These are phyloP conservation scores for Backusella macrospora DNA, from an alignment of 192 early-diverging fungal genomes.

Conservation along the genomic window DNA sequence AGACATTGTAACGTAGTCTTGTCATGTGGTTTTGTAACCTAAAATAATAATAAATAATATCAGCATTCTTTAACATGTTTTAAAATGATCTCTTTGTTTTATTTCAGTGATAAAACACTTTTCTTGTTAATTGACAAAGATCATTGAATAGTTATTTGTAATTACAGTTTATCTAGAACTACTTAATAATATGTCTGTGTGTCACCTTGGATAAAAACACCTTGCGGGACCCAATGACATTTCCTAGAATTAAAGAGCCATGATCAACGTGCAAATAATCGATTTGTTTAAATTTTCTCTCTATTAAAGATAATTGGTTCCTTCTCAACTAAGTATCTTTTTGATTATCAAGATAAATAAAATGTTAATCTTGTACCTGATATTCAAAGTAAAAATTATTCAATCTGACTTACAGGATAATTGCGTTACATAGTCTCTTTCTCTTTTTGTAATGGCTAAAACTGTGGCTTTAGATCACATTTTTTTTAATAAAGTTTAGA, in stretches of 20 bases:
- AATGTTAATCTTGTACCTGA: slow-evolving; percentile 5
- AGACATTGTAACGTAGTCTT: too few species aligned
- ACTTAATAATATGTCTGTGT: neutral
- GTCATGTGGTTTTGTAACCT: too few species aligned
- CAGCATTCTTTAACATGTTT: too few species aligned
- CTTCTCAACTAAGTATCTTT: neutral
- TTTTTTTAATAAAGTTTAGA: neutral
- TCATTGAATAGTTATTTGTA: too few species aligned
- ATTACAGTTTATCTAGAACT: neutral
- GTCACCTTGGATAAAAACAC: slow-evolving; percentile 2
- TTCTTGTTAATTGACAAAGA: neutral
- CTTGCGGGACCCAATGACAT: neutral
- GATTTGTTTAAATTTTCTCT: neutral
- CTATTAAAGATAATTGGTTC: neutral
- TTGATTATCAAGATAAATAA: neutral
- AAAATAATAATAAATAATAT: too few species aligned
- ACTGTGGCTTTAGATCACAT: neutral
- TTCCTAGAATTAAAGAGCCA: neutral
- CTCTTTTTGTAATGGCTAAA: slow-evolving; percentile 8
- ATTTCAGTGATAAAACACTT: neutral
- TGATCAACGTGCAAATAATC: slow-evolving; percentile 6
- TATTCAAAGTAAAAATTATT: neutral
- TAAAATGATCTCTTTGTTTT: too few species aligned
- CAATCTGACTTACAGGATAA: neutral
- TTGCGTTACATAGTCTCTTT: neutral